Evolutionary conservation across 1,139 yeast genomes (phyloP).

Genomic region (Nakaseomyces sp.): DNA sequence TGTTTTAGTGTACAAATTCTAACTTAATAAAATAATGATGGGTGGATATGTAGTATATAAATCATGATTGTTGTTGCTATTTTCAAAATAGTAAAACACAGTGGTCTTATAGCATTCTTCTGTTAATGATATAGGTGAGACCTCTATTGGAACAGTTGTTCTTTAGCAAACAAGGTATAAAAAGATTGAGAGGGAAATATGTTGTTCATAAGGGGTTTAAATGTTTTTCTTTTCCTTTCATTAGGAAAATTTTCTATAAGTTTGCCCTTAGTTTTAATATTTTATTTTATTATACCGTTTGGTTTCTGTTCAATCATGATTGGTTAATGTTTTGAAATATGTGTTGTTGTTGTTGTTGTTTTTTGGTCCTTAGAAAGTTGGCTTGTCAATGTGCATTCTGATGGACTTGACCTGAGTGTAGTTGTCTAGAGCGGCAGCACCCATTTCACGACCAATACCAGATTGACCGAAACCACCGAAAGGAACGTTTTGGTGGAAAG

Average conservation of each 20-base stretch:
- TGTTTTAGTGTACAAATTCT: constrained; percentile 7
- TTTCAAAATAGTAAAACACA: not conserved
- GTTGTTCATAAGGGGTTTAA: no score
- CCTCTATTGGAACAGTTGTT: no score
- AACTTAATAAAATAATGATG: not conserved
- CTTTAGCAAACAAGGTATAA: no score
- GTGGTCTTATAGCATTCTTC: not conserved
- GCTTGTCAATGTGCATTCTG: constrained; percentile 25
- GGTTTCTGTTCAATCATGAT: no score
- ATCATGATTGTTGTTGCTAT: no score
- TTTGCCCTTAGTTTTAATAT: no score
- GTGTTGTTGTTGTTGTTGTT: no score
- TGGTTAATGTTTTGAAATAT: no score
- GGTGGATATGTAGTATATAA: not conserved
- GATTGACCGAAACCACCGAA: constrained; percentile 60
- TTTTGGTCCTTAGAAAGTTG: constrained; percentile 10
- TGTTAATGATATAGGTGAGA: not conserved
- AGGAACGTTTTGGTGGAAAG: constrained; percentile 48
- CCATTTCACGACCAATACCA: constrained; percentile 71
- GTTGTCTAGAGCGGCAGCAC: constrained; percentile 56
- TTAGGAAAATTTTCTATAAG: not conserved
- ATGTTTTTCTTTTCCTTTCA: not conserved
- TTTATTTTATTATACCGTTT: not conserved
- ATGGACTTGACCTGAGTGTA: constrained; percentile 60
- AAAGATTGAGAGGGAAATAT: no score